A percentile compares a stretch with the other conserved stretches of the same genome.
These are phyloP conservation scores for Erythrobasidium hasegawianum DNA, from an alignment of 1,284 basidiomycete genomes.

Conservation along the genomic window DNA sequence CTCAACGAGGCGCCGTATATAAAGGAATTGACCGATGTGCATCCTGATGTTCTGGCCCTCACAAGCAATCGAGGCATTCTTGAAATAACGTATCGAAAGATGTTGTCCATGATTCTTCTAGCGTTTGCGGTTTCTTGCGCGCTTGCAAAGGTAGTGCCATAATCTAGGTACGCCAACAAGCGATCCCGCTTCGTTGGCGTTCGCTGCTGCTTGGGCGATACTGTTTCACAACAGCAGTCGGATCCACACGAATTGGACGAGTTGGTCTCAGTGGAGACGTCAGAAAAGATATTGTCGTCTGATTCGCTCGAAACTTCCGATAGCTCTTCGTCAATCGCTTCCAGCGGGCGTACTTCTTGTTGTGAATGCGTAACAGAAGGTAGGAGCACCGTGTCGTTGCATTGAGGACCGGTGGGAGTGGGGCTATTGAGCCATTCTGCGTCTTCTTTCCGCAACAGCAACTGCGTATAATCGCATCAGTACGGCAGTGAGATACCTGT, in stretches of 20 bases:
- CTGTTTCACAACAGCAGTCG: constrained; percentile 1
- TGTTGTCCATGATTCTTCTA: constrained; percentile 12
- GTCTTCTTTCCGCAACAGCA: constrained; percentile 18
- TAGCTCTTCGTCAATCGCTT: not conserved
- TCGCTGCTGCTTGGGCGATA: not conserved
- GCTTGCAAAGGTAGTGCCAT: not conserved
- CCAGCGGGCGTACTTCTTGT: not conserved
- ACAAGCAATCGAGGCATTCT: constrained; percentile 25
- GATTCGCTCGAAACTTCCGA: not conserved
- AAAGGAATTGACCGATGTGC: constrained; percentile 8
- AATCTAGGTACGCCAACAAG: constrained; percentile 28
- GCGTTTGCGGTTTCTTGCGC: not conserved
- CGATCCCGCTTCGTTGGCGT: not conserved
- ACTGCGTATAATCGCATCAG: constrained; percentile 4
- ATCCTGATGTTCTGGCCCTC: constrained; percentile 14
- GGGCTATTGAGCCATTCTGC: constrained; percentile 18
- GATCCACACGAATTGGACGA: constrained; percentile 22
- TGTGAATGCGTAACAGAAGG: not conserved
- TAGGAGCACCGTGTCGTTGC: not conserved
- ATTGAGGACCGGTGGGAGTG: constrained; percentile 1
- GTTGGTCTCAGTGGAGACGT: constrained; percentile 12
- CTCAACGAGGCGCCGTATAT: not conserved
- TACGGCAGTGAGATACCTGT: not conserved
- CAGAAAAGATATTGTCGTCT: constrained; percentile 25
- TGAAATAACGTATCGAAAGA: constrained; percentile 21